A percentile compares a stretch with the other conserved stretches of the same genome.
Evolutionary conservation across 2,329 filamentous ascomycete species (phyloP).

Genomic region (Talaromyces sp.): DNA sequence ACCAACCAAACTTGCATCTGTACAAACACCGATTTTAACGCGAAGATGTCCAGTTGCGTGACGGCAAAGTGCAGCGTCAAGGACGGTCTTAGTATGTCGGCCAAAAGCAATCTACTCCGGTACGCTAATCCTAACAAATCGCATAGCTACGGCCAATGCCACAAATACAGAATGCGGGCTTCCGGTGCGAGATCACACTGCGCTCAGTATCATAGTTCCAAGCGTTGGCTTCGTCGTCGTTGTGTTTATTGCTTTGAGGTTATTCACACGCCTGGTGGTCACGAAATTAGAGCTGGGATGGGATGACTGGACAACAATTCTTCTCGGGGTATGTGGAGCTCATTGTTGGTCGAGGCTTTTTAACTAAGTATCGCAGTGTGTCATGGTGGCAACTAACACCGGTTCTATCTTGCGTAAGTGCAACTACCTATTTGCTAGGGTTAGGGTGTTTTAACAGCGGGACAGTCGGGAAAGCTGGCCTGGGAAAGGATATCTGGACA

Average conservation of each 20-base stretch:
- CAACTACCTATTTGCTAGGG: background rate
- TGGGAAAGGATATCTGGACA: conserved; percentile 7
- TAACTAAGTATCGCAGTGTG: background rate
- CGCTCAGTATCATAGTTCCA: background rate
- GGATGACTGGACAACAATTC: conserved; percentile 3
- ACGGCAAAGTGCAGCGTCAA: conserved; percentile 1
- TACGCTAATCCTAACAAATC: background rate
- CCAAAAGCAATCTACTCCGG: background rate
- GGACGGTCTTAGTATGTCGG: background rate
- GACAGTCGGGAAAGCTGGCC: background rate
- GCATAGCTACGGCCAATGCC: background rate
- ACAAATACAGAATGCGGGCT: conserved; percentile 4
- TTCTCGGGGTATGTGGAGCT: background rate
- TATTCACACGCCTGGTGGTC: background rate
- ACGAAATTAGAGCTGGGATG: background rate
- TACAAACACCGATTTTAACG: background rate
- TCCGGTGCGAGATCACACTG: conserved; percentile 1
- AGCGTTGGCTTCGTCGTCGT: background rate
- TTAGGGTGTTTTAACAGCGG: background rate
- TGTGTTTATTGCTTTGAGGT: background rate
- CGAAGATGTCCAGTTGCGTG: background rate
- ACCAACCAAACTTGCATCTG: conserved; percentile 6
- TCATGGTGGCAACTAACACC: background rate
- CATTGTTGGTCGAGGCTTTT: background rate
- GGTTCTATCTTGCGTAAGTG: background rate